Conservation (phyloP, 371 early-diverging fungal species). For the Nematocida sp. region DNA sequence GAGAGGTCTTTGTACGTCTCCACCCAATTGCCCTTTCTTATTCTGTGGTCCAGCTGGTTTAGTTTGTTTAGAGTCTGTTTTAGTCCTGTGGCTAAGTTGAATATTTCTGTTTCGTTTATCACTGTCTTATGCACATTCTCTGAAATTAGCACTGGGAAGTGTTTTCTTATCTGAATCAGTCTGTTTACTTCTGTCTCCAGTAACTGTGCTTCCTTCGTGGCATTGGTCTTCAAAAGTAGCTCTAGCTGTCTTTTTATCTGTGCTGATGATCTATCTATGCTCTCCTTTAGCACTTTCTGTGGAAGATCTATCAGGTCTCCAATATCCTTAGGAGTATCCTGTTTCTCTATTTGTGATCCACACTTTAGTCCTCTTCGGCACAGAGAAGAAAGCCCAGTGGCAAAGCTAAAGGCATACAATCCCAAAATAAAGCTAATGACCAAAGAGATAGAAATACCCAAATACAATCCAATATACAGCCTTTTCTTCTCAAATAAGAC, state of each 20-base stretch:
- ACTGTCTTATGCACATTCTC: background rate
- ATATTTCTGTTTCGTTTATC: constrained; percentile 1
- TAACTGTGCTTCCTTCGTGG: constrained; percentile 1
- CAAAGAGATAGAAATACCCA: constrained; percentile 3
- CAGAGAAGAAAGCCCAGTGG: constrained; percentile 3
- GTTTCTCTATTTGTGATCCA: background rate
- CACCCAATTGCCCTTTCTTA: background rate
- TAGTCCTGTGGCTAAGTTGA: background rate
- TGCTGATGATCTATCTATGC: background rate
- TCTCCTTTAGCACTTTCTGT: constrained; percentile 4
- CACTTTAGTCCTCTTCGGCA: constrained; percentile 27
- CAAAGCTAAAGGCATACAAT: constrained; percentile 3
- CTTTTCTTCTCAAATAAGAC: constrained; percentile 11
- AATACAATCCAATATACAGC: constrained; percentile 22
- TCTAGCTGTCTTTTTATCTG: constrained; percentile 10
- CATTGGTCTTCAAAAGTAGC: background rate
- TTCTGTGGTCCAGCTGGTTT: background rate
- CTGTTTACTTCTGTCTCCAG: background rate
- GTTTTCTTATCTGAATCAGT: constrained; percentile 15
- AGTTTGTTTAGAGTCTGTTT: constrained; percentile 3
- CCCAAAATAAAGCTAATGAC: constrained; percentile 5
- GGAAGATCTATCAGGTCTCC: constrained; percentile 5
- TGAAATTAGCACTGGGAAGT: constrained; percentile 4
- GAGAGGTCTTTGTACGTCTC: constrained; percentile 11
- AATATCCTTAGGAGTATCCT: background rate